Evolutionary conservation across 2,329 filamentous ascomycete species (phyloP), one percentile per base, ranked within the genome.

Genomic region (Bertia moriformis): DNA sequence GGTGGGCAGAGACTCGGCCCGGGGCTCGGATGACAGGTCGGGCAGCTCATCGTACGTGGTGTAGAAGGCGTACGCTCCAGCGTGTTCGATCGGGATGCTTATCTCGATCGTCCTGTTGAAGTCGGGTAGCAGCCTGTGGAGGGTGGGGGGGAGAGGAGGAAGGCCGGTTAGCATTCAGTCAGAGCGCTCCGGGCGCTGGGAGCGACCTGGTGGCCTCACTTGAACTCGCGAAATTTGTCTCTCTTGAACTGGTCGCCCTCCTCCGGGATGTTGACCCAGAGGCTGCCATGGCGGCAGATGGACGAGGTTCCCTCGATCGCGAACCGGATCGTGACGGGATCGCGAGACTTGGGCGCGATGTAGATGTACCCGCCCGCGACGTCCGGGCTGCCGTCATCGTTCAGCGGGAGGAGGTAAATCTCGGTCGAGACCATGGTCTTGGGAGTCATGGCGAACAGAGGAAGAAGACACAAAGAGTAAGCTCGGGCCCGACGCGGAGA

Each of bases 231-330:
- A 58, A 93, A 98, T 22, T 71, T 70, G 51, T 82, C 70, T 49
- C 91, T 79, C 46, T 76, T 71, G 54, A 96, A 98, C 33, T 76
- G 63, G 38, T 75, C 65, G 42, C 80, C 87, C 50, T 78, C 68
- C 44, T 80, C 73, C 4, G 91, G 91, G 43, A 96, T 83, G 58
- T 98, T 98, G 52, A 94, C 82, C 89, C 91, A 98, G 45, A 98
- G 69, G 54, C 84, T 95, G 43, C 93, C 91, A 61, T 94, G 71
- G 48, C 87, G 77, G 59, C 88, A 95, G 66, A 98, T 91, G 44
- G 89, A 94, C 55, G 89, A 94, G 41, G 86, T 89, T 44, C 91
- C 88, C 60, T 95, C 83, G 49, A 95, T 89, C 48, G 86, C 76
- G 59, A 98, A 94, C 43, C 89, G 80, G 41, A 95, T 67, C 39